These are phyloP conservation scores for Ceratocystis cacaofunesta DNA, from an alignment of 2,329 filamentous ascomycete genomes.

Conservation along the genomic window DNA sequence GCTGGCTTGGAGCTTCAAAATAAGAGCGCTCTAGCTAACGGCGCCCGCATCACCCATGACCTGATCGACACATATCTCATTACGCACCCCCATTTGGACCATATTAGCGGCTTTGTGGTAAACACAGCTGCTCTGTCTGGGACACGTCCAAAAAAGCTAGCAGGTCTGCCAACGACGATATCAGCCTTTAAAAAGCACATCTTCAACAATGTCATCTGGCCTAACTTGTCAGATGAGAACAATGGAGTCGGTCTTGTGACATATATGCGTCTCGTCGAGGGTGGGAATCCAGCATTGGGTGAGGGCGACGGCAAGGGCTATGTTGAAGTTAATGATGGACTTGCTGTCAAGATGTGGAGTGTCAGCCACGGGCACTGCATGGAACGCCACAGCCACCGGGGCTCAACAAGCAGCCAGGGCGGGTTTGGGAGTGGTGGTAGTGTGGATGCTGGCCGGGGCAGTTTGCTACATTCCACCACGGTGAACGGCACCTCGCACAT, in stretches of 20 bases:
- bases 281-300: constrained; percentile 70
- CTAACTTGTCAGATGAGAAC: constrained; percentile 90
- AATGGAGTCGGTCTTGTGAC: constrained; percentile 85
- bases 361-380: constrained; percentile 86
- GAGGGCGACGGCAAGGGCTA: constrained; percentile 71
- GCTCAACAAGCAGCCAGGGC: constrained; percentile 35
- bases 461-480: constrained; percentile 19
- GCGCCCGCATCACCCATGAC: constrained; percentile 60
- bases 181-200: constrained; percentile 84
- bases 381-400: constrained; percentile 53
- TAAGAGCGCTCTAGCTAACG: constrained; percentile 57
- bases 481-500: constrained; percentile 6
- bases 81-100: constrained; percentile 93
- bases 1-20: constrained; percentile 58
- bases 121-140: constrained; percentile 81
- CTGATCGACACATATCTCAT: constrained; percentile 82
- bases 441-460: constrained; percentile 29
- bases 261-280: constrained; percentile 76
- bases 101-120: constrained; percentile 79
- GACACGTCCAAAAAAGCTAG: constrained; percentile 68
- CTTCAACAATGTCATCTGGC: constrained; percentile 97
- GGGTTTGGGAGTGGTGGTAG: constrained; percentile 36
- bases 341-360: constrained; percentile 76
- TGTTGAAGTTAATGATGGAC: constrained; percentile 70
- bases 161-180: constrained; percentile 78